Evolutionary conservation across 140 eudicot species (phyloP), one percentile per base, ranked within the genome.

Genomic region (Flaveria floridana): DNA sequence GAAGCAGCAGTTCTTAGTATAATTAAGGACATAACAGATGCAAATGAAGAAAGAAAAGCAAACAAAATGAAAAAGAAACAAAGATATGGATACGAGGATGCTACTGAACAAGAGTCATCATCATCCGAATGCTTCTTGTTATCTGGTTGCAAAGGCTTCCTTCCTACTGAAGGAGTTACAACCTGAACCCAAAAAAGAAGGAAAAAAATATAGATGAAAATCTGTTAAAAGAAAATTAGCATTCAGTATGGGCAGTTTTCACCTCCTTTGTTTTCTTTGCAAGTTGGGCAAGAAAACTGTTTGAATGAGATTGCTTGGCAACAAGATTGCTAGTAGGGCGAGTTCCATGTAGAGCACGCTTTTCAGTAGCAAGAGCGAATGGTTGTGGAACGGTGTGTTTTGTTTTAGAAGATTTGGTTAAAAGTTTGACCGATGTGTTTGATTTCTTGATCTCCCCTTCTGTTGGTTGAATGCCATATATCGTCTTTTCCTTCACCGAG

Each of bases 301-400:
- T 81, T 70, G 79, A 56, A 37, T 53, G 75, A 69, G 87, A 75
- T 48, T 83, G 25, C 59, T 81, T 92, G 46, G 78, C 73, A 4
- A 50, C 82, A 18, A 41, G 30, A 66, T 18, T 66, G 71, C 71
- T 53, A 78, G 59, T 68, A 44, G 89, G 82, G 51, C 88, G 96
- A 76, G 78, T 70, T 68, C 86, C 94, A 56, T n/a, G 23, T 39
- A 73, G 78, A 61, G 96, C 96, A 15, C 96, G 89, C 71, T 87
- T 89, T 79, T 87, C 96, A 74, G 97, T 91, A 63, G 98, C 98
- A 80, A 92, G 84, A 78, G 95, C 89, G 83, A 92, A 91, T 37
- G 97, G 97, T 58, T 89, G 93, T 5, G 97, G 97, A 77, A 91
- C 89, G 15, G 97, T 89, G 81, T 85, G 88, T 77, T 84, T 87